Percentiles rank a stretch among this genome's conserved stretches.
Evolutionary conservation across 805 yeast species (phyloP).

Genomic region (Wickerhamiella dianesei): DNA sequence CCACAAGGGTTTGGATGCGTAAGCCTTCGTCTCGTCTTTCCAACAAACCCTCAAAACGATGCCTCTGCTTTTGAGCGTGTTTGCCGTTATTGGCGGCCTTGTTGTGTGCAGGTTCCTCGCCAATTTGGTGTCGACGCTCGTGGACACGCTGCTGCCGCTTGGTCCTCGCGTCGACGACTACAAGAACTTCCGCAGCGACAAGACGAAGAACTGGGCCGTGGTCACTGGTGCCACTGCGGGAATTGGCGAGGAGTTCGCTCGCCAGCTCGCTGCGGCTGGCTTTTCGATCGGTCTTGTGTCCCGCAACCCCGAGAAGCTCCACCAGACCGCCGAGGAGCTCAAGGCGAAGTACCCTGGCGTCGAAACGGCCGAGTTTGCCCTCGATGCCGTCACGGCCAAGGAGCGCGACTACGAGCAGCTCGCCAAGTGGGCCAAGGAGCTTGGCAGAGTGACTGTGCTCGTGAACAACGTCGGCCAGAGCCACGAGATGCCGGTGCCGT

Average conservation of each 20-base stretch:
- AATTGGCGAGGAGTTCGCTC: constrained; percentile 82
- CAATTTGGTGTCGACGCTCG: constrained; percentile 4
- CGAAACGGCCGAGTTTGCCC: constrained; percentile 51
- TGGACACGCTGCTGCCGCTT: constrained; percentile 13
- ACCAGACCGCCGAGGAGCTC: constrained; percentile 49
- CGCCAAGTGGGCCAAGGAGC: constrained; percentile 28
- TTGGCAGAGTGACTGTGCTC: constrained; percentile 54
- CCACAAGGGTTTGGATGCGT: background rate
- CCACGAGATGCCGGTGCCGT: constrained; percentile 91
- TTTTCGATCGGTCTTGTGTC: constrained; percentile 75
- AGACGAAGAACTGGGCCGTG: constrained; percentile 58
- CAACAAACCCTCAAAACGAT: background rate
- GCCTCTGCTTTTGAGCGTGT: background rate
- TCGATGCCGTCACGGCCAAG: constrained; percentile 61
- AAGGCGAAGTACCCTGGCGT: constrained; percentile 41
- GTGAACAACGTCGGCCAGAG: constrained; percentile 91
- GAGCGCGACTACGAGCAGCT: constrained; percentile 44
- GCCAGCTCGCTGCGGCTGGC: constrained; percentile 73
- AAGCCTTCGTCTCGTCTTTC: background rate
- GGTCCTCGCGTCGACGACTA: constrained; percentile 7
- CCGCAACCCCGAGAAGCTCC: constrained; percentile 68
- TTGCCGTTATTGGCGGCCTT: constrained; percentile 8
- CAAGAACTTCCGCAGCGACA: constrained; percentile 28
- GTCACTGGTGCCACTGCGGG: constrained; percentile 97
- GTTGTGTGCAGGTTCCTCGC: constrained; percentile 5